Conservation (phyloP, 768 basidiomycete species). For the Hericium erinaceus region DNA sequence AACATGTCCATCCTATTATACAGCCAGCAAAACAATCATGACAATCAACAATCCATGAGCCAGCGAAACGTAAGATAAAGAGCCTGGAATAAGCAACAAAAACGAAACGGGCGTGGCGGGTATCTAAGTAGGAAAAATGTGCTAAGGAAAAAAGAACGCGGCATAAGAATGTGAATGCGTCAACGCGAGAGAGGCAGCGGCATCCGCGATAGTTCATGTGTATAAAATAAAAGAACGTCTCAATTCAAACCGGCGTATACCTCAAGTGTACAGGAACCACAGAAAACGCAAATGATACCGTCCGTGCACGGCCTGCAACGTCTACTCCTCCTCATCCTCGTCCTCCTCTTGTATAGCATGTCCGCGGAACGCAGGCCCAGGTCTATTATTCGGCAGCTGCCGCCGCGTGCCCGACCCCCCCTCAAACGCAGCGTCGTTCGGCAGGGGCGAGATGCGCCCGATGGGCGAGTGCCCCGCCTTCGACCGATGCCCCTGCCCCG, state of each 20-base stretch:
- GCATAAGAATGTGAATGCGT: too few species aligned
- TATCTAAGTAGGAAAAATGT: too few species aligned
- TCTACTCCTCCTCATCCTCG: constrained; percentile 64
- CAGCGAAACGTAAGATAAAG: too few species aligned
- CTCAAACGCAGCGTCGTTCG: constrained; percentile 40
- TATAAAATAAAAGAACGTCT: background rate
- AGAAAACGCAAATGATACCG: background rate
- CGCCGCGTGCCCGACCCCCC: constrained; percentile 42
- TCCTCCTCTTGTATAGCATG: constrained; percentile 80
- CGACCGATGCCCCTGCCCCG: constrained; percentile 21
- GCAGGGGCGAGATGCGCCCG: constrained; percentile 52
- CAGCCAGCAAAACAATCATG: too few species aligned
- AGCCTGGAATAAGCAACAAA: too few species aligned
- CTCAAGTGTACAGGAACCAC: background rate
- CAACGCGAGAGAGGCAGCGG: too few species aligned
- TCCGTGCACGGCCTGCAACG: background rate
- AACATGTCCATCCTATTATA: too few species aligned
- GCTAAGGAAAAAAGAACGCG: too few species aligned
- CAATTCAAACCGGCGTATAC: background rate
- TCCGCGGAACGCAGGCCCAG: constrained; percentile 53
- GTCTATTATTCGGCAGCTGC: constrained; percentile 53
- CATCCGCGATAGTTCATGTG: background rate
- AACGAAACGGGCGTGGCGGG: too few species aligned
- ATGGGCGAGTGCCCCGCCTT: constrained; percentile 52
- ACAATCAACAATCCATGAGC: too few species aligned